Base-by-base conservation (phyloP, 202 grass and related monocot genomes). In the Setaria viridis region DNA sequence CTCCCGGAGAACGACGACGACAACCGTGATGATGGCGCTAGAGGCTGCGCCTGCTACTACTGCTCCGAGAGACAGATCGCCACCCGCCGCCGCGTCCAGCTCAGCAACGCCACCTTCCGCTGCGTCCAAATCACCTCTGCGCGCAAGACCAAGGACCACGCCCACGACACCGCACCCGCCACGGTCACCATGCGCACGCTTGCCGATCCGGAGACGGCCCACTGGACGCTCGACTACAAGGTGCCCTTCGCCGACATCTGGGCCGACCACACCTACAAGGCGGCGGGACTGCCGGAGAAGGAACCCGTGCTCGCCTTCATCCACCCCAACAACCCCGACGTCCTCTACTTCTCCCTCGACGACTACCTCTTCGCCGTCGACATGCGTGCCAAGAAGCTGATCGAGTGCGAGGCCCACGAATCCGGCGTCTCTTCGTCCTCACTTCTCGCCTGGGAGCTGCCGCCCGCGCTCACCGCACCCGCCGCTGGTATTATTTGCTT, bases 161-260 rank as follows among this genome's bases (percentile, higher is more conserved):
- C 68, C 5, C 5, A 5, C 39, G 39, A 4, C 34, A 35, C 34
- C 34, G 39, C 39, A 41, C 39, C 39, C 39, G 11, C 51, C 73
- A 10, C 11, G 4, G 49, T 14, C 53, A 76, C 10, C 73, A 58
- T 58, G 73, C 11, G 34, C 34, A 76, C 73, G 51, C 73, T 76
- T 16, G 33, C 51, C 12, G 35, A 76, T 37, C 51, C 73, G 34
- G 34, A 58, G 73, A 58, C 4, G 4, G 10, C 3, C 35, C 34
- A 68, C 35, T 84, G 62, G 82, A 68, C 72, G 21, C 14, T 42
- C 21, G 72, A 84, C 34, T 57, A 77, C 49, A 15, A 42, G 35
- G 82, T 15, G 13, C 46, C 49, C 49, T 77, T 84, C 10, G 63
- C 48, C 6, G 62, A 84, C 47, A 84, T 84, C 71, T 84, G 62